Base-by-base conservation (phyloP, 2,329 filamentous ascomycete genomes). In the Penicillium aurantiogriseum region DNA sequence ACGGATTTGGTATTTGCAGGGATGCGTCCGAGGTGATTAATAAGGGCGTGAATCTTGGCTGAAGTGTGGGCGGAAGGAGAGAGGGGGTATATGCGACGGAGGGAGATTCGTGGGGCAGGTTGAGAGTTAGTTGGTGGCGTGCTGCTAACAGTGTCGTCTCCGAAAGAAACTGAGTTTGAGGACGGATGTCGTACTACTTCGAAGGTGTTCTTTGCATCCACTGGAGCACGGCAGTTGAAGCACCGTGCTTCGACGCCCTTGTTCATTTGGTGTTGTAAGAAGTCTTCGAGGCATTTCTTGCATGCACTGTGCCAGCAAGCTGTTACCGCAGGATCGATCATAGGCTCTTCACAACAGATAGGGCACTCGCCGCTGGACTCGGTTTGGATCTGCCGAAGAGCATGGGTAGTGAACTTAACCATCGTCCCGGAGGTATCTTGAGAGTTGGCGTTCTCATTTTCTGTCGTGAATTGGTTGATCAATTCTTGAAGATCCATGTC, bases 281-380 rank as follows among this genome's bases (percentile, higher is more conserved):
- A 96, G 65, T 91, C 87, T 2, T 95, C 79, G n/a, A 97, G 78
- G 67, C 94, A 99, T 61, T 90, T 88, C 75, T 94, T 96, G 79
- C 94, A 99, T 0, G 94, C 92, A 35, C 91, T 96, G 74, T 99
- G 94, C 92, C 94, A 99, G 76, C 94, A 99, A 0, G 91, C 91
- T 0, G 94, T 97, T 1, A 99, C 94, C 0, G 90, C 89, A 70
- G 96, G 93, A 53, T 97, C 89, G 40, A 91, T 85, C 92, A 97
- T 97, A 4, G 92, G 92, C 72, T 97, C 94, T 73, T 97, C 93
- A 4, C 90, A 86, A 75, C 94, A 99, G 51, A 99, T 90, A 0
- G 94, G 93, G 68, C 94, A 99, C 77, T 99, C 94, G 59, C 89
- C 89, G 58, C 88, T 85, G 0, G 90, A 87, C 69, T 97, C 93